Evolutionary conservation across 169 alveolate genomes (phyloP).

Genomic region (Plasmodium inui): DNA sequence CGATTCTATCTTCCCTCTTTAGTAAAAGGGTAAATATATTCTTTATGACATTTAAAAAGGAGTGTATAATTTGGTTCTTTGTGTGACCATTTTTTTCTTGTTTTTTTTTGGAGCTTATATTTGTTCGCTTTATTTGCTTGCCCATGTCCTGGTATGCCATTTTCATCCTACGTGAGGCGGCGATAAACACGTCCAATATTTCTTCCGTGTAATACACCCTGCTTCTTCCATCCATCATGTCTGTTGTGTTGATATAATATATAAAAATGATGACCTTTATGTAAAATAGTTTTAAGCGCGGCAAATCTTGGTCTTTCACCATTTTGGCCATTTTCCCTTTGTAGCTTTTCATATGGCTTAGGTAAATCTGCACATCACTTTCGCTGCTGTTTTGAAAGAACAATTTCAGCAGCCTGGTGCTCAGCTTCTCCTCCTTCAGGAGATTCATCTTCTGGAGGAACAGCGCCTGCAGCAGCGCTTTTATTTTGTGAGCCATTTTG

Average conservation of each 20-base stretch:
- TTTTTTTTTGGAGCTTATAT: background rate
- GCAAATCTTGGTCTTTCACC: conserved; percentile 11
- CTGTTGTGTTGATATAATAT: conserved; percentile 36
- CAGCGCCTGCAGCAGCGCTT: background rate
- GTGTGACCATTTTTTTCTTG: background rate
- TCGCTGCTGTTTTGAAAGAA: conserved; percentile 36
- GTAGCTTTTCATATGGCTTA: conserved; percentile 24
- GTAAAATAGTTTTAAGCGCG: conserved; percentile 42
- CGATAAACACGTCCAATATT: conserved; percentile 24
- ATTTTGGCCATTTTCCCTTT: conserved; percentile 3
- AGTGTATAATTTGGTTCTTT: conserved; percentile 50
- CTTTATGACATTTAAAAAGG: conserved; percentile 56
- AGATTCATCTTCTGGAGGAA: conserved; percentile 48
- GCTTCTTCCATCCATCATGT: background rate
- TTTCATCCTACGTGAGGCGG: conserved; percentile 40
- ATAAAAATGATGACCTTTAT: conserved; percentile 61
- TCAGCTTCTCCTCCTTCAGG: conserved; percentile 43
- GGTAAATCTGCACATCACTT: conserved; percentile 44
- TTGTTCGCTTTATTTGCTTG: background rate
- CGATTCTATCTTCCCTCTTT: conserved; percentile 45
- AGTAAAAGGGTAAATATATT: conserved; percentile 35
- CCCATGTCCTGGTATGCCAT: conserved; percentile 1
- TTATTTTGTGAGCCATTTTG: conserved; percentile 23
- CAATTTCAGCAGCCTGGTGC: conserved; percentile 26
- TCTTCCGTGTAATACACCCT: conserved; percentile 16